Evolutionary conservation across 192 early-diverging fungal species (phyloP).

Genomic region (Spizellomyces punctatus): DNA sequence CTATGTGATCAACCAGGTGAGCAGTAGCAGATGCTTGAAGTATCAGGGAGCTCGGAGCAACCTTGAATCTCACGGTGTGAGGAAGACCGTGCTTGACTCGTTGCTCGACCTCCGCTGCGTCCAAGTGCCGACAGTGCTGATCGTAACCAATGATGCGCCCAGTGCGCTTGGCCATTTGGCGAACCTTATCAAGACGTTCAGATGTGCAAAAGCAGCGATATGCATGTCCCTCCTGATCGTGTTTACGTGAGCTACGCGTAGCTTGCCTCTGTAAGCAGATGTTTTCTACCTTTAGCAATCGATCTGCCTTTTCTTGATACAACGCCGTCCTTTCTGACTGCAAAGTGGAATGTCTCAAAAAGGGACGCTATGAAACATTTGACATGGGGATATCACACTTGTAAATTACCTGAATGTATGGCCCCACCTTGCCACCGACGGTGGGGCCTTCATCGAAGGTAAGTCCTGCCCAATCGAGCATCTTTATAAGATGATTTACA

Average conservation of each 20-base stretch:
- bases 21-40: not conserved
- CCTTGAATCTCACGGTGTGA: constrained; percentile 73
- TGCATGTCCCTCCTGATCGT: constrained; percentile 60
- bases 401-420: constrained; percentile 67
- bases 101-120: constrained; percentile 64
- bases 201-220: constrained; percentile 89
- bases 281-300: constrained; percentile 60
- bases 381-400: not conserved
- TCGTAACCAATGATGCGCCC: constrained; percentile 75
- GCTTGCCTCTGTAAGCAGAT: not conserved
- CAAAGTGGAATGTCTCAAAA: no score
- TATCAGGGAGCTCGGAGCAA: not conserved
- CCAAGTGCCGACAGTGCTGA: constrained; percentile 73
- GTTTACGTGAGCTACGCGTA: not conserved
- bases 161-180: constrained; percentile 54
- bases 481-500: constrained; percentile 50
- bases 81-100: constrained; percentile 57
- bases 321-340: constrained; percentile 75
- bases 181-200: constrained; percentile 64
- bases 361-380: not conserved
- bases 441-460: constrained; percentile 73
- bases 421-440: constrained; percentile 52
- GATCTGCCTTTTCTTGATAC: constrained; percentile 69
- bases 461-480: constrained; percentile 77
- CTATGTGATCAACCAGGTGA: constrained; percentile 26